phyloP scores from a whole-genome alignment of 2,329 filamentous ascomycete species.

The Plectosphaerella cucumerina region DNA sequence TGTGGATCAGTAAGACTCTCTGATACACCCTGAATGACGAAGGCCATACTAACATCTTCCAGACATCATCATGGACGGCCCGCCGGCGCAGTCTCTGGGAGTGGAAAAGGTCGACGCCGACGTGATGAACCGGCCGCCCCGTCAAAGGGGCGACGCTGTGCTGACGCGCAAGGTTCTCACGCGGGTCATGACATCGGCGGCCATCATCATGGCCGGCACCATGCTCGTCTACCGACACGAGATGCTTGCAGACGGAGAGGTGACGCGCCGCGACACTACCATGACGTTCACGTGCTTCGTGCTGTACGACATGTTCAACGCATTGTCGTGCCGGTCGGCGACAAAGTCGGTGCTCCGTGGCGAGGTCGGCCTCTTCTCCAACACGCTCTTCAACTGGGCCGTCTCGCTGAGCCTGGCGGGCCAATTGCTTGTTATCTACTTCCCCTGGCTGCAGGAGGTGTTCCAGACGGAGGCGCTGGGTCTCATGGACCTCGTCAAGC shows the following conservation, averaged over 20 bases:
- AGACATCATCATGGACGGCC: slow-evolving; percentile 99
- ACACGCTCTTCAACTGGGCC: slow-evolving; percentile 95
- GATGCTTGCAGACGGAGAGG: slow-evolving; percentile 77
- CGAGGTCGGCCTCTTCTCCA: slow-evolving; percentile 77
- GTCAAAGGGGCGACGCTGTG: slow-evolving; percentile 81
- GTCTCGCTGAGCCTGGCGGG: slow-evolving; percentile 80
- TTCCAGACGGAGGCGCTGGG: slow-evolving; percentile 91
- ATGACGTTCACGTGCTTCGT: slow-evolving; percentile 99
- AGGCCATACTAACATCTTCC: slow-evolving; percentile 12
- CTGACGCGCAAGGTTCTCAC: slow-evolving; percentile 79
- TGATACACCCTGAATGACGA: not conserved
- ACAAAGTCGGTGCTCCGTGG: slow-evolving; percentile 84
- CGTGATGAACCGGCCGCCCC: slow-evolving; percentile 85
- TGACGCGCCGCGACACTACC: slow-evolving; percentile 92
- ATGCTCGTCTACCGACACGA: slow-evolving; percentile 88
- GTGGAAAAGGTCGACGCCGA: slow-evolving; percentile 93
- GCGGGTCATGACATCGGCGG: slow-evolving; percentile 81
- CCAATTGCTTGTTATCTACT: slow-evolving; percentile 88
- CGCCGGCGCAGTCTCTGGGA: slow-evolving; percentile 92
- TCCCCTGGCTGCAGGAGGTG: slow-evolving; percentile 87
- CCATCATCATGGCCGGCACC: slow-evolving; percentile 89
- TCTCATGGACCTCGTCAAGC: slow-evolving; percentile 66
- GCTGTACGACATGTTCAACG: slow-evolving; percentile 99
- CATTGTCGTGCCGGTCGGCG: slow-evolving; percentile 86
- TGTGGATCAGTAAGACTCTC: slow-evolving; percentile 90